Evolutionary conservation across 2,329 filamentous ascomycete genomes (phyloP), one percentile per base, ranked within the genome.

Genomic region (Chaetothyriales sp.): DNA sequence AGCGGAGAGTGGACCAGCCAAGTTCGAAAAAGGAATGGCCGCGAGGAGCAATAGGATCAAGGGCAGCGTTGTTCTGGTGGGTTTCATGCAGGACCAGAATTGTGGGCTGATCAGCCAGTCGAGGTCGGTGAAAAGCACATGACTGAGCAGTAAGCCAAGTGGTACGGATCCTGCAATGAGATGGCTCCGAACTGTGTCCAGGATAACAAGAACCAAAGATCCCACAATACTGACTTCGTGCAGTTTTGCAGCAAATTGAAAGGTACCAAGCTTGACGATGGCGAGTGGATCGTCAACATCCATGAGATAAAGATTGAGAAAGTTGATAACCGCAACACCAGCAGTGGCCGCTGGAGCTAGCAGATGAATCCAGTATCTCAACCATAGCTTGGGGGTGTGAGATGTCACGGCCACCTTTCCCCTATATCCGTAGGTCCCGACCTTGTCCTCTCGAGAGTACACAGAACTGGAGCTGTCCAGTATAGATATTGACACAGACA

Each of bases 1-100:
- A 20, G 48, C 48, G 19, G 48, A 50, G 10, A 50, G n/a, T 19
- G 48, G 48, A 9, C 48, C 48, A 44, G 48, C 29, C 8, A 50
- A 18, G 18, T 43, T 20, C n/a, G 40, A 19, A 5, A 50, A 50
- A 20, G 37, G 28, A 19, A 43, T 44, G 28, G 48, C 29, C n/a
- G 44, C 9, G 7, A 50, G 18, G 3, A 50, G 48, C n/a, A 44
- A 20, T 18, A 50, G 18, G 4, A 18, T 18, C 15, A 44, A 44
- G 18, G 48, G 18, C 29, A 43, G 33, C 6, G 48, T 44, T 18
- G 19, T 37, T 18, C 9, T 15, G 18, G 18, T 28, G 2, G 28
- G 28, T n/a, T 33, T 25, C 3, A 44, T n/a, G 40, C 40, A 44
- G 15, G 15, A n/a, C 48, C 48, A 50, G 2, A 50, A 44, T 15